Conservation (phyloP, 2,329 filamentous ascomycete genomes). For the Hawksworthiomyces lignivorus region DNA sequence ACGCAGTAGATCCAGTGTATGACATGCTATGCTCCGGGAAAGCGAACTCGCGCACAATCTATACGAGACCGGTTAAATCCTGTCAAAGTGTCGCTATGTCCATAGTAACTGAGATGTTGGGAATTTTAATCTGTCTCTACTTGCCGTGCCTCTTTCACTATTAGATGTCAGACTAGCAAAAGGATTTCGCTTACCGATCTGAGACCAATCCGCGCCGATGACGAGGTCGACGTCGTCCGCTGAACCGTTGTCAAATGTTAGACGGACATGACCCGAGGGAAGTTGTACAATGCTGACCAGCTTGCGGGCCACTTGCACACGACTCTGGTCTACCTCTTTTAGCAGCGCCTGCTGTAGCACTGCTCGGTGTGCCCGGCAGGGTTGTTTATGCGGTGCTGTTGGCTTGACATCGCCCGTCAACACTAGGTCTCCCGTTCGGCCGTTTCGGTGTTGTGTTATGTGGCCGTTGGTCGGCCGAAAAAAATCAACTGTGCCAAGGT, state of each 20-base stretch:
- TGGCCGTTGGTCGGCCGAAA: constrained; percentile 19
- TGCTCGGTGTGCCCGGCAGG: constrained; percentile 23
- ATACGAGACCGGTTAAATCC: too few species aligned
- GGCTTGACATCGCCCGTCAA: constrained; percentile 13
- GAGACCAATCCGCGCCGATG: constrained; percentile 45
- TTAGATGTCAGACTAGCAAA: neutral
- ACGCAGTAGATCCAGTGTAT: constrained; percentile 5
- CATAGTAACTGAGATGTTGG: too few species aligned
- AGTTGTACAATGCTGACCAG: constrained; percentile 32
- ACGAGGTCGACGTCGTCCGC: constrained; percentile 36
- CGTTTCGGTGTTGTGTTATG: constrained; percentile 20
- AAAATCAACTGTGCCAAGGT: constrained; percentile 21
- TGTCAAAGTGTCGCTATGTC: too few species aligned
- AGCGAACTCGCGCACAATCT: constrained; percentile 1
- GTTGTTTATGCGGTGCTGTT: constrained; percentile 17
- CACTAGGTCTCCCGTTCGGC: constrained; percentile 22
- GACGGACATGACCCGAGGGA: constrained; percentile 28
- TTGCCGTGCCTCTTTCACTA: too few species aligned
- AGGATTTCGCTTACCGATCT: constrained; percentile 25
- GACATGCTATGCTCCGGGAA: neutral
- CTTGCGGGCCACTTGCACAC: constrained; percentile 37
- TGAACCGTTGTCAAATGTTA: constrained; percentile 37
- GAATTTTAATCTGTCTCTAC: too few species aligned
- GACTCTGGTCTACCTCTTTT: constrained; percentile 32
- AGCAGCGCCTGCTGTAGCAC: constrained; percentile 41